phyloP scores from a whole-genome alignment of 1,139 yeast species.

The Sugiyamaella neomexicana region DNA sequence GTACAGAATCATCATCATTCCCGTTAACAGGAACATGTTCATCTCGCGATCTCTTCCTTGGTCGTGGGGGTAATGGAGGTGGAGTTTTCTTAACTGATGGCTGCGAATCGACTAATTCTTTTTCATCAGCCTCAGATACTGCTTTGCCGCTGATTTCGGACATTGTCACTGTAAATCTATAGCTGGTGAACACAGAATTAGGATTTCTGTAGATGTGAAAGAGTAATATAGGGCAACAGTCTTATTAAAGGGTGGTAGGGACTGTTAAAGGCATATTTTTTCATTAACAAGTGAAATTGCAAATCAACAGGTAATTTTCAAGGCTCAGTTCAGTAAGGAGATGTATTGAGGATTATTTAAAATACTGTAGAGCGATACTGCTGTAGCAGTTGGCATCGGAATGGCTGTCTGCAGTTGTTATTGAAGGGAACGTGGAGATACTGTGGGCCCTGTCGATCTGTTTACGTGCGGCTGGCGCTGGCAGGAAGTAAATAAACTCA shows the following conservation, averaged over 20 bases:
- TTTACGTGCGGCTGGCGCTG: slow-evolving; percentile 7
- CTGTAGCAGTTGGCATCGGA: too few relatives aligned
- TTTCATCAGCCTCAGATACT: neutral
- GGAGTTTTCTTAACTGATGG: neutral
- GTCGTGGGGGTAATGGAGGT: slow-evolving; percentile 11
- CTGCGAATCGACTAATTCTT: neutral
- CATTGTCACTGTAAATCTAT: neutral
- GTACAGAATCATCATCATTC: slow-evolving; percentile 2
- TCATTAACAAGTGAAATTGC: too few relatives aligned
- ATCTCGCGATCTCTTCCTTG: slow-evolving; percentile 14
- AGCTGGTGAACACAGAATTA: neutral
- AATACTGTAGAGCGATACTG: too few relatives aligned
- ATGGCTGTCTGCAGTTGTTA: too few relatives aligned
- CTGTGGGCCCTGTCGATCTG: slow-evolving; percentile 6
- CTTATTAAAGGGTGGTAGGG: too few relatives aligned
- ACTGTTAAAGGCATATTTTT: too few relatives aligned
- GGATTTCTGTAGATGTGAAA: too few relatives aligned
- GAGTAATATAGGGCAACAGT: too few relatives aligned
- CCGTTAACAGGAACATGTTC: slow-evolving; percentile 1
- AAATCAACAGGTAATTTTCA: too few relatives aligned
- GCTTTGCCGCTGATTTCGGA: neutral
- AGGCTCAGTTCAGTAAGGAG: too few relatives aligned
- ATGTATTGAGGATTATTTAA: too few relatives aligned
- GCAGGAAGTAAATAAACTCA: neutral
- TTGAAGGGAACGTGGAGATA: neutral